These are phyloP conservation scores for Henningerozyma blattae DNA, from an alignment of 805 yeast genomes.

Conservation along the genomic window DNA sequence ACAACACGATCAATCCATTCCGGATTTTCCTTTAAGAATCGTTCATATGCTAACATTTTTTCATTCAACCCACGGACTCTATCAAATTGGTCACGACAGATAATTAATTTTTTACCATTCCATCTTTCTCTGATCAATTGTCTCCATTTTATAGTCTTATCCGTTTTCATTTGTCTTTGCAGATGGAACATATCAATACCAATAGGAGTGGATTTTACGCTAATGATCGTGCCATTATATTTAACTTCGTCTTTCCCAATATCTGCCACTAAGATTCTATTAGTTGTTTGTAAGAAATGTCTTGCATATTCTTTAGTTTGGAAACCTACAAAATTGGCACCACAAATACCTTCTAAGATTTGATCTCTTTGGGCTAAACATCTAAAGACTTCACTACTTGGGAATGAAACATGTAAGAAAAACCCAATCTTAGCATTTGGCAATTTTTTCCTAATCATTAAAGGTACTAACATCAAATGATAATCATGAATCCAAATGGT, in stretches of 20 bases:
- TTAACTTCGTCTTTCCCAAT: slow-evolving; percentile 46
- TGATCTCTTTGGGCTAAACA: slow-evolving; percentile 81
- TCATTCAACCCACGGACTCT: slow-evolving; percentile 79
- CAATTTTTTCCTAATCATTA: slow-evolving; percentile 60
- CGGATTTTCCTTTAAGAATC: slow-evolving; percentile 62
- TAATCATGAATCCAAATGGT: slow-evolving; percentile 90
- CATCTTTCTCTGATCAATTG: slow-evolving; percentile 65
- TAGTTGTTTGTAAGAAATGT: slow-evolving; percentile 86
- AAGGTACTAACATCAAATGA: slow-evolving; percentile 78
- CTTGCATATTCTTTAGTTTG: slow-evolving; percentile 90
- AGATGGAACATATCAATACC: slow-evolving; percentile 67
- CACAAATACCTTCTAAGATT: slow-evolving; percentile 71
- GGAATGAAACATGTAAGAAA: slow-evolving; percentile 88
- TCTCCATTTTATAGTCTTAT: slow-evolving; percentile 54
- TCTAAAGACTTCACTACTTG: slow-evolving; percentile 88
- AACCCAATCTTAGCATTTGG: slow-evolving; percentile 86
- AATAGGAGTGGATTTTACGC: slow-evolving; percentile 52
- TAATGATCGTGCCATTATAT: slow-evolving; percentile 45
- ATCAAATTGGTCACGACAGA: slow-evolving; percentile 83
- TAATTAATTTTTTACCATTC: slow-evolving; percentile 56
- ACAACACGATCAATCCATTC: slow-evolving; percentile 56
- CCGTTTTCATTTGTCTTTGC: slow-evolving; percentile 31
- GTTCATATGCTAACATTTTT: slow-evolving; percentile 77
- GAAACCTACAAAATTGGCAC: slow-evolving; percentile 79
- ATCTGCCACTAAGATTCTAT: slow-evolving; percentile 73